Percentiles rank a stretch among this genome's conserved stretches.
phyloP scores from a whole-genome alignment of 495 filamentous ascomycete species.

The Cryomyces minteri region DNA sequence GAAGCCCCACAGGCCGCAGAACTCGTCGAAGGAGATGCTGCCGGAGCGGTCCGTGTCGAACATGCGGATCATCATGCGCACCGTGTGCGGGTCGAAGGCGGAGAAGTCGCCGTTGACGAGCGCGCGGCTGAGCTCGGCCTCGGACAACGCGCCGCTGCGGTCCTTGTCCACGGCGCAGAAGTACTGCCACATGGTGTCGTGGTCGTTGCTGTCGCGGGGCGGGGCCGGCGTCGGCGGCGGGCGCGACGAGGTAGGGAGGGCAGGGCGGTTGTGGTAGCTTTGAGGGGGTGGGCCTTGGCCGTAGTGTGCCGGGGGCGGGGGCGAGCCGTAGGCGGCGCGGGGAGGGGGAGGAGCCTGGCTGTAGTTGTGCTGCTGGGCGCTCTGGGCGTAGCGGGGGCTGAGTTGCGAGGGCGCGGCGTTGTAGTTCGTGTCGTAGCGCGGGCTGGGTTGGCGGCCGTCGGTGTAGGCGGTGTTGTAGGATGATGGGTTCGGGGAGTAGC shows the following conservation, averaged over 20 bases:
- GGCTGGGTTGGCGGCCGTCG: not conserved
- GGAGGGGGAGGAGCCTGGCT: conserved; percentile 8
- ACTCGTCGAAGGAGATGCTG: conserved; percentile 86
- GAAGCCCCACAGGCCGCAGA: conserved; percentile 89
- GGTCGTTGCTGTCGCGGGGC: conserved; percentile 41
- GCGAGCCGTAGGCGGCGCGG: conserved; percentile 26
- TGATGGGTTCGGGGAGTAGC: conserved; percentile 8
- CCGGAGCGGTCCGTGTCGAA: conserved; percentile 83
- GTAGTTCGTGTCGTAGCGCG: conserved; percentile 3
- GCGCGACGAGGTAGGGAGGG: conserved; percentile 28
- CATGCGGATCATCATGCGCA: conserved; percentile 98
- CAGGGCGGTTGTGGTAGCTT: conserved; percentile 26
- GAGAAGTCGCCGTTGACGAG: conserved; percentile 95
- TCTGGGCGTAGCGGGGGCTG: conserved; percentile 10
- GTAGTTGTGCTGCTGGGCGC: conserved; percentile 14
- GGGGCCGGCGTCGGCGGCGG: conserved; percentile 49
- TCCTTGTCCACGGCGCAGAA: conserved; percentile 86
- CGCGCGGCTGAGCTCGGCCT: conserved; percentile 73
- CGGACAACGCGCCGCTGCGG: conserved; percentile 60
- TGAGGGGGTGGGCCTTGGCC: conserved; percentile 35
- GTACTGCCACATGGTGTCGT: conserved; percentile 53
- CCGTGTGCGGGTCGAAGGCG: conserved; percentile 86
- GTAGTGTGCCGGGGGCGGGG: conserved; percentile 42
- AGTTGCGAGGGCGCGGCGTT: conserved; percentile 3
- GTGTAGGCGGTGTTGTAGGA: conserved; percentile 7